Base-by-base conservation (phyloP, 1,284 basidiomycete genomes). In the Somion occarium region DNA sequence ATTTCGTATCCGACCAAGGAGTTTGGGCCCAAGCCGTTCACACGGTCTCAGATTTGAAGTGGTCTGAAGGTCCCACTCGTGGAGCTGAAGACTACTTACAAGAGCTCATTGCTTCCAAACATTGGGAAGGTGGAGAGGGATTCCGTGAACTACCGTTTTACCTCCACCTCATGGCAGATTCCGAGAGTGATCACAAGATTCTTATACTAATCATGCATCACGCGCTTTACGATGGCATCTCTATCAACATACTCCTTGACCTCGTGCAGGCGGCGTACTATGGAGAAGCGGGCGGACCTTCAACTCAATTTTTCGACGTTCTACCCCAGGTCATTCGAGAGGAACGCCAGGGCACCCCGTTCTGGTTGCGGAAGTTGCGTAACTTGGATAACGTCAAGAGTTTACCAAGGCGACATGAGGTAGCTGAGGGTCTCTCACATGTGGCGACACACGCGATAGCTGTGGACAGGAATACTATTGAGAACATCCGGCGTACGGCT, bases 201-300 rank as follows among this genome's bases (percentile, higher is more conserved):
- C 64, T 79, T 3, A 66, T 76, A 11, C 57, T 79, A 4, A 65
- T 72, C 34, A 65, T 79, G 61, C 77, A 79, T 53, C 77, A 79
- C 58, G 74, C 75, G 1, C 57, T 79, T n/a, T 79, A 79, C 52
- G 76, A 79, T 53, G 77, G 76, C 3, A 54, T 73, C 12, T 75
- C 75, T 13, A 59, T 78, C 22, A 60, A 62, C 7, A 63, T 58
- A 25, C 62, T 79, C 2, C 57, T 76, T 22, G 56, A 68, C 7
- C 50, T 59, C 23, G 66, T 78, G 1, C 58, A 69, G 43, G 51
- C 50, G 20, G 51, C 68, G 13, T 78, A 78, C 55, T 51, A 50
- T 24, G 62, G 61, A 18, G 42, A 56, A 15, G 44, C 55, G 7
- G 52, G 61, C 12, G 48, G 53, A 2, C 41, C 48, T 12, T 43